Conservation (phyloP, 495 filamentous ascomycete genomes). For the Emericellopsis terricola region DNA sequence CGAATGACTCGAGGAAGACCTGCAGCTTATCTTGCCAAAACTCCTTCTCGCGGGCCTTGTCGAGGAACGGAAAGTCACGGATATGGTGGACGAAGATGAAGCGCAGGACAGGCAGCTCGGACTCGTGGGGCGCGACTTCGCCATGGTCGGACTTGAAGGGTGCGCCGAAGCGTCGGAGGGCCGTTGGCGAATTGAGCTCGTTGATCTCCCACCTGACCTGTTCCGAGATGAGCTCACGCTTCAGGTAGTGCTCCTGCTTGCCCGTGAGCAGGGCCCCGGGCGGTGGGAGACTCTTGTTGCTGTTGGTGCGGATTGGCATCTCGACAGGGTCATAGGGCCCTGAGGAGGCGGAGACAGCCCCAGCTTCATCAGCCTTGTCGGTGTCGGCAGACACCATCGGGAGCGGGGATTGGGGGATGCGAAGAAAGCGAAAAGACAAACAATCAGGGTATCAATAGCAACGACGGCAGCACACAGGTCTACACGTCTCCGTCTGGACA, state of each 20-base stretch:
- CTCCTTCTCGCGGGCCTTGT: conserved; percentile 91
- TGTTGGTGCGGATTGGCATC: conserved; percentile 1
- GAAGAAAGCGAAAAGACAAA: too few species aligned
- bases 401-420: too few species aligned
- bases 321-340: conserved; percentile 5
- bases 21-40: conserved; percentile 99
- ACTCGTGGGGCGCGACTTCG: conserved; percentile 84
- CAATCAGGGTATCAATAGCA: too few species aligned
- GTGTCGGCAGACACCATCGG: not conserved
- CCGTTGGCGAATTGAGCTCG: conserved; percentile 86
- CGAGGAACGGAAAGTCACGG: conserved; percentile 91
- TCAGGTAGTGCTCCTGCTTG: conserved; percentile 98
- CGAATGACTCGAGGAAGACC: conserved; percentile 91
- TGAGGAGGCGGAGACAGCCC: conserved; percentile 2
- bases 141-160: conserved; percentile 85
- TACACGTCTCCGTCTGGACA: too few species aligned
- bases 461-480: too few species aligned
- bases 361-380: conserved; percentile 4
- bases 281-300: conserved; percentile 5
- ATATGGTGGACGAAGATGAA: conserved; percentile 98
- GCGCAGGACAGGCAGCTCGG: conserved; percentile 79
- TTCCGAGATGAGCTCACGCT: conserved; percentile 80
- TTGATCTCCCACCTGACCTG: conserved; percentile 79
- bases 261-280: conserved; percentile 46
- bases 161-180: conserved; percentile 84